These are phyloP conservation scores for Metschnikowia bowlesiae DNA, from an alignment of 805 yeast species.

Conservation along the genomic window DNA sequence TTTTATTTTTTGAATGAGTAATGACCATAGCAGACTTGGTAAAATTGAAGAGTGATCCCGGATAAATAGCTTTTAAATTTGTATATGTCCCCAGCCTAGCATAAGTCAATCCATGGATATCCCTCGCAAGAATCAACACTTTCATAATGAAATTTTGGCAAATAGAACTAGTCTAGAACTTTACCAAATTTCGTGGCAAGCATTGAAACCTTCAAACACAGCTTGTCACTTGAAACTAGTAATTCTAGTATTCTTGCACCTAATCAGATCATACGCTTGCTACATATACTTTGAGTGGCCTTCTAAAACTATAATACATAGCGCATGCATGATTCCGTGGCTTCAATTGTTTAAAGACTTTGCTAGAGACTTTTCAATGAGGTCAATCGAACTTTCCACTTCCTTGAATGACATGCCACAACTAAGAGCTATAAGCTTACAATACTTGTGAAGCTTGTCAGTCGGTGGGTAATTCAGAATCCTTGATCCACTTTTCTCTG, in stretches of 20 bases:
- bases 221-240: not conserved
- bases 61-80: no score
- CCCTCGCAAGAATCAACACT: no score
- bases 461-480: constrained; percentile 25
- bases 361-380: constrained; percentile 37
- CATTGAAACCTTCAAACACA: no score
- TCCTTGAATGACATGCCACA: constrained; percentile 41
- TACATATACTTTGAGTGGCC: not conserved
- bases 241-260: not conserved
- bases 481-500: constrained; percentile 10
- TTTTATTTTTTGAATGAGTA: not conserved
- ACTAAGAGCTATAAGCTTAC: constrained; percentile 37
- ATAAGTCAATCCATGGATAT: no score
- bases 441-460: constrained; percentile 36
- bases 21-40: no score
- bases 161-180: no score
- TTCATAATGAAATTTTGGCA: no score
- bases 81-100: no score
- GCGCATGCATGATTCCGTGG: not conserved
- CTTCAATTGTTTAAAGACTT: constrained; percentile 15
- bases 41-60: no score
- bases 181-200: no score
- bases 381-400: constrained; percentile 39
- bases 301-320: not conserved
- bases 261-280: no score